Evolutionary conservation across 2,329 filamentous ascomycete genomes (phyloP).

Genomic region (Colletotrichum eremochloae): DNA sequence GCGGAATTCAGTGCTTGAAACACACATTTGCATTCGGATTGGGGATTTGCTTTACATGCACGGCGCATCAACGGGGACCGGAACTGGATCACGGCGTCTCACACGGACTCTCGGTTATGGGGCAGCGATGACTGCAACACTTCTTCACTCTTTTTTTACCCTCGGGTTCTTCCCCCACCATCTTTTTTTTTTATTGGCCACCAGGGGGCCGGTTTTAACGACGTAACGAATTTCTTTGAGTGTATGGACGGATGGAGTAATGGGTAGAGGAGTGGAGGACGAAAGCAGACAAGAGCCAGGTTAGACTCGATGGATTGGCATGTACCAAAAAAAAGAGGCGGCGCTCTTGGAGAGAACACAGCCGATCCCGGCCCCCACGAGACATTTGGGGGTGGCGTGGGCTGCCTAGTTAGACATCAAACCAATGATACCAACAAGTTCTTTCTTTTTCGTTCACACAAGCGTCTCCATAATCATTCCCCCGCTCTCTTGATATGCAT

Average conservation of each 20-base stretch:
- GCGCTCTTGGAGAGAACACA: constrained; percentile 24
- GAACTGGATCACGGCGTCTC: constrained; percentile 35
- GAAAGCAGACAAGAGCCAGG: constrained; percentile 11
- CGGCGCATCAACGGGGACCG: constrained; percentile 35
- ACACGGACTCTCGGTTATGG: constrained; percentile 29
- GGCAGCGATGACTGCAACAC: constrained; percentile 26
- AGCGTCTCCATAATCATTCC: not conserved
- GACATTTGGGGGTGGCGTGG: constrained; percentile 9
- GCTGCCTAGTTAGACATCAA: constrained; percentile 23
- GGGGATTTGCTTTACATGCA: constrained; percentile 41
- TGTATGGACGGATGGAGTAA: constrained; percentile 33
- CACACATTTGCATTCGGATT: constrained; percentile 31
- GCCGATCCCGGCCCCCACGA: constrained; percentile 22
- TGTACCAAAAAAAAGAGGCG: constrained; percentile 33
- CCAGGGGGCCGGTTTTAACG: constrained; percentile 5
- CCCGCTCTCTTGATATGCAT: constrained; percentile 9
- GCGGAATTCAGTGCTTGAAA: constrained; percentile 24
- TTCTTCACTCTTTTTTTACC: constrained; percentile 4
- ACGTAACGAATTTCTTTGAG: constrained; percentile 39
- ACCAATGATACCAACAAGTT: constrained; percentile 36
- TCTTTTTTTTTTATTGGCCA: not conserved
- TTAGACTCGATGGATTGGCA: constrained; percentile 28
- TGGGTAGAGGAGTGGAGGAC: constrained; percentile 19
- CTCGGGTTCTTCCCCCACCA: not conserved
- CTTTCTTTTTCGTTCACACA: constrained; percentile 25